Base-by-base conservation (phyloP, 192 early-diverging fungal genomes). In the Coemansia sp. region DNA sequence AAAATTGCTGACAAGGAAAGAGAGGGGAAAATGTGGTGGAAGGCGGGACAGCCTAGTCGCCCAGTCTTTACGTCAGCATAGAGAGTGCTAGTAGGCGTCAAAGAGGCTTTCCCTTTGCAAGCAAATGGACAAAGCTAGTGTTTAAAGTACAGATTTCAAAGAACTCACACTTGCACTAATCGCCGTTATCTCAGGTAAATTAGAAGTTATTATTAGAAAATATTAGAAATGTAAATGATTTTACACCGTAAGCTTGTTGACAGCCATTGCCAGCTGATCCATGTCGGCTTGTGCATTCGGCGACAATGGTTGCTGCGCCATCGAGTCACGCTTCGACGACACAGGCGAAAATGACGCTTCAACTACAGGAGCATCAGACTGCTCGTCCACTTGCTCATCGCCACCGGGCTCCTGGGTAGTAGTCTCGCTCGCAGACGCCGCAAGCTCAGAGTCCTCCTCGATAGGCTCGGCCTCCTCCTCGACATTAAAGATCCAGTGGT, bases 401-500 rank as follows among this genome's bases (percentile, higher is more conserved):
- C 12, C 25, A 68, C 11, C 21, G 19, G 14, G 14, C 6, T 60
- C 66, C 27, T 65, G 25, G 25, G 31, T 29, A 25, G 23, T 37
- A 25, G 23, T 37, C n/a, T 44, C 68, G 11, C 25, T n/a, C 19
- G 62, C 17, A 34, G 31, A 65, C 1, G 65, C 36, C 34, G 50
- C 23, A 19, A 19, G 32, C 8, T 38, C 68, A 21, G 68, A 44
- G 59, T 83, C 80, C 21, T 37, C 76, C 48, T 76, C 74, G 9
- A 83, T 78, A 5, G 80, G 76, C 67, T 83, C 80, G 0, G 76
- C 76, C 55, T 90, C 90, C 48, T 80, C 84, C 55, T 92, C 91
- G 3, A 89, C 81, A 71, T 91, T 86, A 73, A 91, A 92, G 2
- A 92, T 69, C 85, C 89, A 91, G 74, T 92, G 91, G 72, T 91